phyloP scores from a whole-genome alignment of 2,329 filamentous ascomycete species.

The Colletotrichum orchidophilum region DNA sequence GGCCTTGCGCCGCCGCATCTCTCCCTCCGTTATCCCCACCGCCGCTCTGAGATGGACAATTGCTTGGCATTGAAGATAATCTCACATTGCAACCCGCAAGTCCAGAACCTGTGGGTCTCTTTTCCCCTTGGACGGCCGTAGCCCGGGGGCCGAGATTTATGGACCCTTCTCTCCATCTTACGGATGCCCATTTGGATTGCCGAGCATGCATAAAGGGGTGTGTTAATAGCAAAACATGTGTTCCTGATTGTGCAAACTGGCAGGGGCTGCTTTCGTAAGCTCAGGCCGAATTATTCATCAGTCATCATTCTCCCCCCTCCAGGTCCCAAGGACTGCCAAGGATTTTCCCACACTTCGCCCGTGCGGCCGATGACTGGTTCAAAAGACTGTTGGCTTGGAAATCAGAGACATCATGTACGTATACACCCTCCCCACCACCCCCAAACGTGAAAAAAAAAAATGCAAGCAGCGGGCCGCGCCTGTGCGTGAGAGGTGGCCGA shows the following conservation, averaged over 20 bases:
- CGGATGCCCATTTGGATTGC: too few species aligned
- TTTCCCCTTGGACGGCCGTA: not conserved
- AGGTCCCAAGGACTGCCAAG: not conserved
- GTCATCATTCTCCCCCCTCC: not conserved
- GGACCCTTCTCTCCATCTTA: not conserved
- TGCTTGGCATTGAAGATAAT: conserved; percentile 18
- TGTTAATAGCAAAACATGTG: not conserved
- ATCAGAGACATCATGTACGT: not conserved
- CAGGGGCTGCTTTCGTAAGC: conserved; percentile 20
- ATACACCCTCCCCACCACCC: not conserved
- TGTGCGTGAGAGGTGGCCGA: not conserved
- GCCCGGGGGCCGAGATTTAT: not conserved
- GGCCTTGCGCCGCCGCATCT: not conserved
- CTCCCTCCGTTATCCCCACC: not conserved
- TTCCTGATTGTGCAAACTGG: not conserved
- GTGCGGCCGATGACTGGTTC: not conserved
- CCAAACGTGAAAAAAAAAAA: not conserved
- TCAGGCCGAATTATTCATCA: conserved; percentile 27
- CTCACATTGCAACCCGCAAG: not conserved
- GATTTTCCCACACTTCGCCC: conserved; percentile 11
- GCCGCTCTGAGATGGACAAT: not conserved
- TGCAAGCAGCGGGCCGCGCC: conserved; percentile 13
- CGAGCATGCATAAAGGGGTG: not conserved
- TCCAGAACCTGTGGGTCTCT: conserved; percentile 6
- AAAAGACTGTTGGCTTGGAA: not conserved